Base-by-base conservation (phyloP, 73 alveolate species). In the Paramecium biaurelia region DNA sequence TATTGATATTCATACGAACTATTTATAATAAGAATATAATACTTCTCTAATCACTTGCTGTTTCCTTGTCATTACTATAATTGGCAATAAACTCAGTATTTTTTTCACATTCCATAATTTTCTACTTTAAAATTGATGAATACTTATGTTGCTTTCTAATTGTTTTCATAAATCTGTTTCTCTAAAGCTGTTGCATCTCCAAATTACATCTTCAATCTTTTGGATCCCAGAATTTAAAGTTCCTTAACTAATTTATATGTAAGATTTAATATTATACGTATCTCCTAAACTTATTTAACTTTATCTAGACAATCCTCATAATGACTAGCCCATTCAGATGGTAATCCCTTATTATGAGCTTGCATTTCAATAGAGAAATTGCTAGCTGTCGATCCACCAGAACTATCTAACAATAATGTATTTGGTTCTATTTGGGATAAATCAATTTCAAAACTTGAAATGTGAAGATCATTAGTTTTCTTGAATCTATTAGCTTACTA, bases 101-200 rank as follows among this genome's bases (percentile, higher is more conserved):
- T 79, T 47, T 23, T 18, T 79, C 90, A 20, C 90, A 79, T 79
- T 79, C 90, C 74, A 43, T 43, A 30, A 79, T 41, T 41, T 79
- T 79, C 90, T 79, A 79, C 23, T 30, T 9, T 32, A 32, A 1
- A 11, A 10, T 8, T 0, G 32, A 12, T 1, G 18, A 43, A 23
- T 79, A 79, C 90, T 45, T 41, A 15, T 79, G 90, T 79, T 1
- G 90, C 90, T 79, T 79, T 79, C 28, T 79, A 79, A 79, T 79
- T 79, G 43, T 45, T 79, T 10, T 79, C 70, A 26, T 79, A 79
- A 3, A 79, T 79, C 74, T 14, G 21, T 79, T 45, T 41, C 45
- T 79, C 90, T 21, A 79, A 45, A 24, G 76, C 90, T 37, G 56
- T 10, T 1, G 90, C 90, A 47, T 79, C 90, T 20, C 90, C 90